phyloP scores from a whole-genome alignment of 352 stramenopile genomes.

The Phytophthora hibernalis region DNA sequence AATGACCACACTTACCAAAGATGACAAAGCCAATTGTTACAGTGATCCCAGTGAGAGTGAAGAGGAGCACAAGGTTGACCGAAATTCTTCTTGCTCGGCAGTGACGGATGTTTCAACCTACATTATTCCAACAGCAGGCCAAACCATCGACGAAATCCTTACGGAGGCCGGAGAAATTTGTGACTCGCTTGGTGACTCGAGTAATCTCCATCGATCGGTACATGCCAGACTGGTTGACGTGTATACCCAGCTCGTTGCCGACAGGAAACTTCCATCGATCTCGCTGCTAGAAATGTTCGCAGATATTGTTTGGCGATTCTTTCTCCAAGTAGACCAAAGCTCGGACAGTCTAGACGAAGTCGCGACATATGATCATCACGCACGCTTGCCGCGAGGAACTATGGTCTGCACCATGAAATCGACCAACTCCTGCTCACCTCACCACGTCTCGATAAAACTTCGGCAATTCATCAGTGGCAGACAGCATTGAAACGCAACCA shows the following conservation, averaged over 20 bases:
- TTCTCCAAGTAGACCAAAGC: not conserved
- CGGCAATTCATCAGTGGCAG: conserved; percentile 11
- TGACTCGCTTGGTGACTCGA: not conserved
- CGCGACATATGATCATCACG: conserved; percentile 6
- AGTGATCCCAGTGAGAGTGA: not conserved
- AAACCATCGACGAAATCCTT: not conserved
- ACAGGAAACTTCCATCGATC: not conserved
- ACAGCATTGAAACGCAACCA: not conserved
- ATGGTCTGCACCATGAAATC: conserved; percentile 21
- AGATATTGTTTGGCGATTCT: no score
- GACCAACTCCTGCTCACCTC: conserved; percentile 8
- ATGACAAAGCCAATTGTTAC: not conserved
- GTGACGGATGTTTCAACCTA: no score
- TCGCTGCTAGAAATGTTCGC: no score
- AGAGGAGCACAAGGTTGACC: not conserved
- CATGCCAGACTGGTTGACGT: not conserved
- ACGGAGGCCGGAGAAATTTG: not conserved
- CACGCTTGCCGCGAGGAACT: conserved; percentile 13
- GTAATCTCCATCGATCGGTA: not conserved
- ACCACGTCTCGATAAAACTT: not conserved
- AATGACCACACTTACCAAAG: not conserved
- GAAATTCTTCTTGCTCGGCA: not conserved
- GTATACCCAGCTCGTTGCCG: not conserved
- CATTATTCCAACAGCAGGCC: not conserved
- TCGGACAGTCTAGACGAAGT: not conserved